A percentile compares a stretch with the other conserved stretches of the same genome.
phyloP scores from a whole-genome alignment of 2,329 filamentous ascomycete genomes.

The Penicillium thymicola region DNA sequence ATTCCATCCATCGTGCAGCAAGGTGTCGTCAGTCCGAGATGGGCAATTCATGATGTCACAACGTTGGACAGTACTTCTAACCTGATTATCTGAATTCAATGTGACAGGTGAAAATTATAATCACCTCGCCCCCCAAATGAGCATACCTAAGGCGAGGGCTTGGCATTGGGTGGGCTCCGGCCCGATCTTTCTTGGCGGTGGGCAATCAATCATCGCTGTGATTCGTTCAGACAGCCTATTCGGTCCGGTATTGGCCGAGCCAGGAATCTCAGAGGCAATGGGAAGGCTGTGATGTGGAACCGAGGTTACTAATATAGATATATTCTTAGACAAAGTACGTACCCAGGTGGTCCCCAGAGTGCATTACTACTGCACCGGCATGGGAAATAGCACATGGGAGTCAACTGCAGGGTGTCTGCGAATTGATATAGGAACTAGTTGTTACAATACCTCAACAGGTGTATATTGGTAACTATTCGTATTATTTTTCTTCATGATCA shows the following conservation, averaged over 20 bases:
- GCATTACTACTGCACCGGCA: neutral
- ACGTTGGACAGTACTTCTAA: neutral
- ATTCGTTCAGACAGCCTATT: neutral
- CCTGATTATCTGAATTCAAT: neutral
- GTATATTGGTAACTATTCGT: neutral
- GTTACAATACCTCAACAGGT: neutral
- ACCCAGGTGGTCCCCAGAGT: neutral
- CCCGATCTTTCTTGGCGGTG: constrained; percentile 12
- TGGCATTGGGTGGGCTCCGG: constrained; percentile 10
- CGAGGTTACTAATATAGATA: neutral
- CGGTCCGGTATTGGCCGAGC: constrained; percentile 2
- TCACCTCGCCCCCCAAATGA: neutral
- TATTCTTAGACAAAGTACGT: neutral
- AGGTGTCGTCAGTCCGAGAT: constrained; percentile 51
- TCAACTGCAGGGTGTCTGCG: neutral
- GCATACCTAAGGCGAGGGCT: constrained; percentile 6
- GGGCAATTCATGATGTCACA: constrained; percentile 51
- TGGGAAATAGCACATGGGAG: neutral
- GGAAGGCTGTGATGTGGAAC: neutral
- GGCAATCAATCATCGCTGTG: neutral
- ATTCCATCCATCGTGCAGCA: constrained; percentile 52
- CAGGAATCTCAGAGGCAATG: neutral
- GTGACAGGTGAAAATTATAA: neutral
- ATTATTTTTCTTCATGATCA: constrained; percentile 5
- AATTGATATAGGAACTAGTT: neutral